Evolutionary conservation across 768 basidiomycete genomes (phyloP).

Genomic region (Dendrothele bispora): DNA sequence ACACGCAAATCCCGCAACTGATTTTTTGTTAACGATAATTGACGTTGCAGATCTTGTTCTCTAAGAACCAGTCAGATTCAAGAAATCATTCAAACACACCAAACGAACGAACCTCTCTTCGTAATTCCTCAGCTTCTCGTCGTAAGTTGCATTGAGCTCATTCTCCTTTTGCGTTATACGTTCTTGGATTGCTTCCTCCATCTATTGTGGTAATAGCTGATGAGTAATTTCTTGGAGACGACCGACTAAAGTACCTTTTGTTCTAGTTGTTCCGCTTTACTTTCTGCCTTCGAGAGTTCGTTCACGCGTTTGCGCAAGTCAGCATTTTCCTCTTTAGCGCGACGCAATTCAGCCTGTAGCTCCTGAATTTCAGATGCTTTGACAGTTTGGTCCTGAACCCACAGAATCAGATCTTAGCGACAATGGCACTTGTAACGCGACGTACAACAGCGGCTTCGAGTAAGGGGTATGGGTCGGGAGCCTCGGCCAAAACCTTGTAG

Average conservation of each 20-base stretch:
- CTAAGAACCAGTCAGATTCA: slow-evolving; percentile 37
- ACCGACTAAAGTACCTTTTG: slow-evolving; percentile 56
- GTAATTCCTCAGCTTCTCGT: slow-evolving; percentile 93
- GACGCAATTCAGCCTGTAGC: slow-evolving; percentile 70
- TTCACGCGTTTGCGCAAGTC: slow-evolving; percentile 70
- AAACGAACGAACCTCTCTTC: slow-evolving; percentile 75
- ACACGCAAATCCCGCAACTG: slow-evolving; percentile 89
- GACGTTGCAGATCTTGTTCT: slow-evolving; percentile 92
- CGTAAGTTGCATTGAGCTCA: slow-evolving; percentile 94
- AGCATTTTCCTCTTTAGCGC: slow-evolving; percentile 78
- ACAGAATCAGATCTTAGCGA: background rate
- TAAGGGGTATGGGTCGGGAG: slow-evolving; percentile 95
- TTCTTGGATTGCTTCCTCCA: slow-evolving; percentile 92
- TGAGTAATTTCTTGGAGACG: background rate
- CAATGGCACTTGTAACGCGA: background rate
- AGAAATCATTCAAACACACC: background rate
- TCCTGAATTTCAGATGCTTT: slow-evolving; percentile 81
- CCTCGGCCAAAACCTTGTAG: slow-evolving; percentile 95
- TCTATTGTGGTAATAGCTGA: slow-evolving; percentile 46
- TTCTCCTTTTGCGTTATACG: slow-evolving; percentile 92
- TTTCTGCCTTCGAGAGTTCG: slow-evolving; percentile 71
- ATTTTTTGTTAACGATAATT: slow-evolving; percentile 81
- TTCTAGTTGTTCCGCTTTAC: slow-evolving; percentile 76
- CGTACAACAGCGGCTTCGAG: slow-evolving; percentile 90
- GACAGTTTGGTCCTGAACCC: slow-evolving; percentile 84